A percentile compares a stretch with the other conserved stretches of the same genome.
Evolutionary conservation across 106 monocot genomes (phyloP).

Genomic region (Dendrobium catenatum): DNA sequence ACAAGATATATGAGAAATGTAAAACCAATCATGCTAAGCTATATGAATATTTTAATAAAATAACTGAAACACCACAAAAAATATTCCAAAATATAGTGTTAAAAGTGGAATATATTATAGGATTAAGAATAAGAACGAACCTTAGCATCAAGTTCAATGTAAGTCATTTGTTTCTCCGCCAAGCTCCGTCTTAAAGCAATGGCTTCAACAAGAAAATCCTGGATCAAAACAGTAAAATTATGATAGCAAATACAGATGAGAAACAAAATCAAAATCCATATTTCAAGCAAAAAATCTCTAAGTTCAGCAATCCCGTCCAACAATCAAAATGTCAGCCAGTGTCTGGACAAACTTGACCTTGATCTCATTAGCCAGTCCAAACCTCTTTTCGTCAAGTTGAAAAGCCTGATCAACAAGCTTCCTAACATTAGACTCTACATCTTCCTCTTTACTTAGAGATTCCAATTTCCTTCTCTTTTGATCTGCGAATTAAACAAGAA

Average conservation of each 20-base stretch:
- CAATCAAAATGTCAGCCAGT: not conserved
- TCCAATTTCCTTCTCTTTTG: slow-evolving; percentile 67
- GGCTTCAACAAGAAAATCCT: slow-evolving; percentile 68
- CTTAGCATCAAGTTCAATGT: slow-evolving; percentile 71
- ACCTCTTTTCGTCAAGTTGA: slow-evolving; percentile 53
- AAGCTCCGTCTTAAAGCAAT: slow-evolving; percentile 52
- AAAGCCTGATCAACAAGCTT: slow-evolving; percentile 59
- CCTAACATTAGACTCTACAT: slow-evolving; percentile 48
- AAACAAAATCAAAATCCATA: not conserved
- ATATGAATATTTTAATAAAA: not conserved
- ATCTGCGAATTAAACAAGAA: slow-evolving; percentile 30
- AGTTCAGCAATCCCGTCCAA: not conserved
- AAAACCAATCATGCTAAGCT: not conserved
- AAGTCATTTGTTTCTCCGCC: slow-evolving; percentile 61
- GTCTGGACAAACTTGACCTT: slow-evolving; percentile 38
- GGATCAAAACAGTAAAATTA: slow-evolving; percentile 11
- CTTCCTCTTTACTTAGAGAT: slow-evolving; percentile 58
- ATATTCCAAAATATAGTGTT: not conserved
- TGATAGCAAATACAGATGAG: not conserved
- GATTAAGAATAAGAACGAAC: slow-evolving; percentile 10
- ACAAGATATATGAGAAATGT: not conserved
- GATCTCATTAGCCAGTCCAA: slow-evolving; percentile 46
- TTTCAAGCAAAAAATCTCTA: not conserved
- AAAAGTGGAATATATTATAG: not conserved
- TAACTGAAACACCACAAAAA: not conserved